Base-by-base conservation (phyloP, 2,329 filamentous ascomycete species). In the Truncatella angustata region DNA sequence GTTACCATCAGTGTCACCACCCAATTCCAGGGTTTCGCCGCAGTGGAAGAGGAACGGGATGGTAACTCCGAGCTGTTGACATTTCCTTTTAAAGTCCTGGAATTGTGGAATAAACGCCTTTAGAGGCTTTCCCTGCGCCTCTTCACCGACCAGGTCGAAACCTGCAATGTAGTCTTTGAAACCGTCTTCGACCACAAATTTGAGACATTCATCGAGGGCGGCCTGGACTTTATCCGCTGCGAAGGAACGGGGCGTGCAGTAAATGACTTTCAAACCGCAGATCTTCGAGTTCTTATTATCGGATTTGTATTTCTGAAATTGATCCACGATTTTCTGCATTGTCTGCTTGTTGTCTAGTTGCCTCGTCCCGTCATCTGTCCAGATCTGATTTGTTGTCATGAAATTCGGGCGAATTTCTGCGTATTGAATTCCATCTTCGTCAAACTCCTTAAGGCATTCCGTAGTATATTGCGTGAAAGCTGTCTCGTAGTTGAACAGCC, bases 41-140 rank as follows among this genome's bases (percentile, higher is more conserved):
- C 87, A 90, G 68, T 91, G 87, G 61, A 91, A 88, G 35, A 91
- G 72, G 61, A 90, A 89, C 0, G 87, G 87, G 3, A 91, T 87
- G 0, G 83, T 74, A 4, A 87, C 50, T 3, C 55, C 37, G 14
- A 74, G 63, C 3, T 59, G 52, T 30, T 69, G 59, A 61, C 81
- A 84, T 6, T 72, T 72, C 21, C 70, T 60, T 44, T 70, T 63
- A 58, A 84, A 82, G 1, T 71, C 69, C 4, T 75, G 60, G 18
- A 84, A 75, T 50, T 82, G 73, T 1, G 65, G 62, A 10, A 78
- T 68, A 46, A 76, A 77, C 56, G 78, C 76, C 49, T 68, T 74
- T 10, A 81, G 71, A 32, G 82, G 78, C 53, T 74, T 66, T 46
- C 77, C 78, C 9, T 76, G 74, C 42, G 77, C 70, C 59, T 84